These are phyloP conservation scores for Hyphodiscus sp. DNA, from an alignment of 2,329 filamentous ascomycete species.

Conservation along the genomic window DNA sequence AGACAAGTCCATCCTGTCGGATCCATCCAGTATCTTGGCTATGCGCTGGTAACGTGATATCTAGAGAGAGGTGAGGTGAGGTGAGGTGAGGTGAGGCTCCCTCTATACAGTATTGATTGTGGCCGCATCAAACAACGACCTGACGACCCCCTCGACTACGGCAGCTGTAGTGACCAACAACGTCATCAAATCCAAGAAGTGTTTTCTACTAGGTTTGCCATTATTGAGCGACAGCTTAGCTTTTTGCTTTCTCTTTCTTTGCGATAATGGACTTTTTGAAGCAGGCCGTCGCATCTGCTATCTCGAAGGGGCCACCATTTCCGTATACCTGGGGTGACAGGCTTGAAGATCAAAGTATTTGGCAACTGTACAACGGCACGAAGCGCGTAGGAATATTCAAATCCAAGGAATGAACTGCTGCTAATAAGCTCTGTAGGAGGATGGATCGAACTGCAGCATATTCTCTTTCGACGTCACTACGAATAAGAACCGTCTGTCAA, in stretches of 20 bases:
- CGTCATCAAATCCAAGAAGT: neutral
- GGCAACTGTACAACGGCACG: constrained; percentile 92
- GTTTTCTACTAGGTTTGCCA: neutral
- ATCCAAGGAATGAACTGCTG: neutral
- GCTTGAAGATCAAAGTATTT: constrained; percentile 91
- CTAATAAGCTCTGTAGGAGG: constrained; percentile 56
- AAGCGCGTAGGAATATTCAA: constrained; percentile 55
- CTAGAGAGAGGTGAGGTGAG: no score
- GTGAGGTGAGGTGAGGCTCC: no score
- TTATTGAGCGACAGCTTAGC: neutral
- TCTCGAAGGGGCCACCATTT: constrained; percentile 89
- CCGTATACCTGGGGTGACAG: constrained; percentile 89
- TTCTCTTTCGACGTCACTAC: constrained; percentile 87
- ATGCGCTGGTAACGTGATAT: no score
- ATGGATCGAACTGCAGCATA: constrained; percentile 89
- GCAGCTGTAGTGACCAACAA: neutral
- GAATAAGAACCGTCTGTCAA: constrained; percentile 73
- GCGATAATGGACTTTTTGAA: constrained; percentile 91
- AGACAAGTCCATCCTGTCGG: no score
- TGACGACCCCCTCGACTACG: no score
- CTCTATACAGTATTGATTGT: no score
- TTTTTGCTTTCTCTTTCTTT: neutral
- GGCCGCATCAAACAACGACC: no score
- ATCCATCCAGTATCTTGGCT: no score
- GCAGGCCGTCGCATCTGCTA: constrained; percentile 92